Conservation (phyloP, 371 early-diverging fungal genomes). For the Apophysomyces ossiformis region DNA sequence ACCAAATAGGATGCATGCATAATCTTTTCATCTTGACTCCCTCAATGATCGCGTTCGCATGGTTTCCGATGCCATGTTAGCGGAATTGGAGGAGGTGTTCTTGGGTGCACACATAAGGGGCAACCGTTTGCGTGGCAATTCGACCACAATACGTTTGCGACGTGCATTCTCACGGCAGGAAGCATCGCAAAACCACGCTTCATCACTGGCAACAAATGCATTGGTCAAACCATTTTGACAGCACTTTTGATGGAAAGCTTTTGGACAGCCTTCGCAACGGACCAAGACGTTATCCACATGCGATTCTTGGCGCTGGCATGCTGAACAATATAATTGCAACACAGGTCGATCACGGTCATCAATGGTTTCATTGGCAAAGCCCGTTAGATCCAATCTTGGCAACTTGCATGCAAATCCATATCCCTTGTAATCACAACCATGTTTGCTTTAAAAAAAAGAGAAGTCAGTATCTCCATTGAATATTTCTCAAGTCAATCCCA, state of each 20-base stretch:
- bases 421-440: slow-evolving; percentile 94
- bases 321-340: slow-evolving; percentile 84
- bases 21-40: neutral
- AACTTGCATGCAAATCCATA: slow-evolving; percentile 91
- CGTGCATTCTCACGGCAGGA: slow-evolving; percentile 69
- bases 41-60: slow-evolving; percentile 6
- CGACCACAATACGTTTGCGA: slow-evolving; percentile 64
- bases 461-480: too few species aligned
- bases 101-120: slow-evolving; percentile 70
- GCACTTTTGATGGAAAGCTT: slow-evolving; percentile 82
- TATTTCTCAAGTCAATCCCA: slow-evolving; percentile 15
- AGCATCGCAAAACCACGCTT: slow-evolving; percentile 76
- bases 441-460: slow-evolving; percentile 60
- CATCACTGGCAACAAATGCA: slow-evolving; percentile 45
- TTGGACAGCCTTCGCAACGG: slow-evolving; percentile 87
- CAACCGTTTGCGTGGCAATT: slow-evolving; percentile 69
- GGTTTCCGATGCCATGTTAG: neutral
- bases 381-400: slow-evolving; percentile 84
- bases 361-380: slow-evolving; percentile 75
- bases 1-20: slow-evolving; percentile 9
- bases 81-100: slow-evolving; percentile 17
- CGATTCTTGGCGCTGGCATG: slow-evolving; percentile 78
- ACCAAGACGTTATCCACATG: slow-evolving; percentile 68
- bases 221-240: slow-evolving; percentile 50
- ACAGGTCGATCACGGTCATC: slow-evolving; percentile 83